Conservation (phyloP, 2,329 filamentous ascomycete genomes). For the Aspergillus hiratsukae region DNA sequence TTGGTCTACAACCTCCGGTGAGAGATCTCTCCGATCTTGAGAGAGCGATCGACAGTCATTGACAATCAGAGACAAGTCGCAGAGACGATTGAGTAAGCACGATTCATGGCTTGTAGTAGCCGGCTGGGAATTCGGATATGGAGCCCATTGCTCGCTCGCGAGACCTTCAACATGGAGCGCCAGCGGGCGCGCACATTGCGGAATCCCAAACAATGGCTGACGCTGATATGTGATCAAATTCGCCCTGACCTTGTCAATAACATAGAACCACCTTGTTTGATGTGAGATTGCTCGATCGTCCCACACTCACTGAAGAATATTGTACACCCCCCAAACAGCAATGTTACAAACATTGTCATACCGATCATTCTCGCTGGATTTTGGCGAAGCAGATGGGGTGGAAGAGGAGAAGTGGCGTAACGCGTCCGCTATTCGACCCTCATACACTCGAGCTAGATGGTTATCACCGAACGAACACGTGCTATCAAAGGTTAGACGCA, state of each 20-base stretch:
- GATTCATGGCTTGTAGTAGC: background rate
- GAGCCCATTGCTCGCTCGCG: background rate
- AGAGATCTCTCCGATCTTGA: background rate
- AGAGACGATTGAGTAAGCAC: background rate
- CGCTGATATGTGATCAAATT: background rate
- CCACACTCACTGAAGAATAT: background rate
- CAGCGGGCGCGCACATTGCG: background rate
- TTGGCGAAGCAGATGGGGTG: conserved; percentile 4
- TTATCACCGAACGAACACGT: conserved; percentile 23
- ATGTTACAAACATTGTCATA: background rate
- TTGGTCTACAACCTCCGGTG: background rate
- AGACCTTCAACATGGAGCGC: background rate
- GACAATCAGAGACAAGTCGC: background rate
- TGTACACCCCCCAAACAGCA: conserved; percentile 10
- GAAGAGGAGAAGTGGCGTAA: conserved; percentile 2
- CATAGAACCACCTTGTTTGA: background rate
- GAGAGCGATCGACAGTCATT: background rate
- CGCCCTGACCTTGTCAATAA: background rate
- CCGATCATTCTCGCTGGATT: conserved; percentile 5
- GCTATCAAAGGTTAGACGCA: conserved; percentile 4
- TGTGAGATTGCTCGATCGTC: background rate
- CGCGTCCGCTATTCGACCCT: conserved; percentile 25
- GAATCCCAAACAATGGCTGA: background rate
- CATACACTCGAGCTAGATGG: conserved; percentile 4
- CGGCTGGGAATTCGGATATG: background rate